Evolutionary conservation across 2,329 filamentous ascomycete genomes (phyloP).

Genomic region (Trichoderma arundinaceum): DNA sequence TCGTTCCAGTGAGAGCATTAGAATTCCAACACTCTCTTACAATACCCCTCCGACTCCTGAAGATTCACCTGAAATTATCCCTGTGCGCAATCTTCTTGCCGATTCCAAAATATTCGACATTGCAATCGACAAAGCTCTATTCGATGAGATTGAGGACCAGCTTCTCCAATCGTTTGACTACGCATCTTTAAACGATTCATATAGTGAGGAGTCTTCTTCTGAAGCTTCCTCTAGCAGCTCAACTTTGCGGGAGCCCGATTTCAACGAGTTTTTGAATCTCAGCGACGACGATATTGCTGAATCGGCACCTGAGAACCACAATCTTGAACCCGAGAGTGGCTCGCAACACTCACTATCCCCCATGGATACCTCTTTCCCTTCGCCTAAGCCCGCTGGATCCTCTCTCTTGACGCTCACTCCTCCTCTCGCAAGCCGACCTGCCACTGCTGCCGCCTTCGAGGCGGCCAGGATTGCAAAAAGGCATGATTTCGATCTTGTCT

Average conservation of each 20-base stretch:
- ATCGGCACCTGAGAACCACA: slow-evolving; percentile 37
- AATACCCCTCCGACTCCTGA: slow-evolving; percentile 42
- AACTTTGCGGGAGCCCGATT: slow-evolving; percentile 56
- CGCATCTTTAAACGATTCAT: slow-evolving; percentile 37
- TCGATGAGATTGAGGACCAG: slow-evolving; percentile 39
- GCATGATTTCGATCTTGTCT: slow-evolving; percentile 64
- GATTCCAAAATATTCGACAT: slow-evolving; percentile 41
- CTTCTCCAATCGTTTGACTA: slow-evolving; percentile 39
- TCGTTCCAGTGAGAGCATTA: slow-evolving; percentile 31
- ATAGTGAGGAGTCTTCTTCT: slow-evolving; percentile 43
- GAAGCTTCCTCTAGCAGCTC: slow-evolving; percentile 42
- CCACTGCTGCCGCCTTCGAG: slow-evolving; percentile 58
- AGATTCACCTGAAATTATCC: slow-evolving; percentile 42
- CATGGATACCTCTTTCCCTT: slow-evolving; percentile 37
- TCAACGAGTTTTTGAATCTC: slow-evolving; percentile 60
- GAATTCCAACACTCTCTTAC: slow-evolving; percentile 33
- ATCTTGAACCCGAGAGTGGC: slow-evolving; percentile 26
- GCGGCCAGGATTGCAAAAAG: slow-evolving; percentile 61
- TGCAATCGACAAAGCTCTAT: slow-evolving; percentile 38
- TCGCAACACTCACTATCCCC: slow-evolving; percentile 33
- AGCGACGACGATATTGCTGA: slow-evolving; percentile 66
- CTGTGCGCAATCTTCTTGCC: slow-evolving; percentile 38
- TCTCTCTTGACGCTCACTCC: slow-evolving; percentile 53
- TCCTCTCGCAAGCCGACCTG: slow-evolving; percentile 52
- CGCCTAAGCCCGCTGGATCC: slow-evolving; percentile 37